Base-by-base conservation (phyloP, 768 basidiomycete genomes). In the Mycena rosella region DNA sequence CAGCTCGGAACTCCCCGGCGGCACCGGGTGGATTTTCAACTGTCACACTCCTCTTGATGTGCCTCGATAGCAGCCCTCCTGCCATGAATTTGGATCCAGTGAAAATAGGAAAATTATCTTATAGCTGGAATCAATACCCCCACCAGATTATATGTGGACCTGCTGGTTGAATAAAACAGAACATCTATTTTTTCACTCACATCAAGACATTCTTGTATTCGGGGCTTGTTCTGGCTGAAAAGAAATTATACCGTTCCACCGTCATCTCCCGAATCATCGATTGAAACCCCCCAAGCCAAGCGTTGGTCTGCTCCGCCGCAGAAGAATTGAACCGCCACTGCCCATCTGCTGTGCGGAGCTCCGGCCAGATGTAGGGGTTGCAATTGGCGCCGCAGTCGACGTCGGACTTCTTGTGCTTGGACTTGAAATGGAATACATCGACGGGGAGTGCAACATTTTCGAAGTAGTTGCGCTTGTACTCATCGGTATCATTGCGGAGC, bases 281-380 rank as follows among this genome's bases (percentile, higher is more conserved):
- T 0, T 75, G 74, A 65, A 65, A 84, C 65, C 80, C 79, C 0
- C 81, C 80, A n/a, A 84, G 54, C 85, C 85, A 86, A 0, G 75
- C 77, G 66, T 86, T 86, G 0, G 76, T 69, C 57, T 83, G 82
- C 54, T 86, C 81, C 0, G 80, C 79, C 1, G 74, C 68, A 0
- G 81, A 85, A 0, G 78, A 81, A 47, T 85, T 86, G 71, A 86
- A 84, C 0, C 54, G 30, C 82, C 82, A 86, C 22, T 68, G 67
- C 0, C 72, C 73, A n/a, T 78, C 72, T 2, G 72, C 63, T 3
- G 51, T 70, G 0, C 53, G 24, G 1, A 86, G 74, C 44, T 85
- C 82, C 3, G 78, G 78, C 67, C 78, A 86, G 0, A 53, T 26
- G 60, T 75, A 78, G 0, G 79, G 79, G 64, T 80, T 79, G 61